Evolutionary conservation across 192 early-diverging fungal genomes (phyloP), one percentile per base, ranked within the genome.

Genomic region (Backusella morwellensis): DNA sequence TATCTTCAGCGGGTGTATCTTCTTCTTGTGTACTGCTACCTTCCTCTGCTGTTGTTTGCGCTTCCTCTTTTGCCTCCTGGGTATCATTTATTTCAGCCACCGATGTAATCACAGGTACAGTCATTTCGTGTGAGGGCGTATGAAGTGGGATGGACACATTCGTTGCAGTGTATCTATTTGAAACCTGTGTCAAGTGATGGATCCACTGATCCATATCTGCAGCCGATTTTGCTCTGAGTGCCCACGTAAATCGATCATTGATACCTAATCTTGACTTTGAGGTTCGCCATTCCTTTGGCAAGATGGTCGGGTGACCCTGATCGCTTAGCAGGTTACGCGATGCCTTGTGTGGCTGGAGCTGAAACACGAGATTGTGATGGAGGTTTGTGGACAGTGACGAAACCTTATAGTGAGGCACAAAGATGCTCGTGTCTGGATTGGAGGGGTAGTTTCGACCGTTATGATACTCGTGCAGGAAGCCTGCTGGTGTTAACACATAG

Each of bases 401-500:
- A 3, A 79, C 78, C 5, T 70, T 75, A 36, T 68, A 79, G 19
- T 79, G 68, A 4, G 78, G 78, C 14, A 79, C 54, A 71, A 75
- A 79, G 36, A 69, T 54, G 6, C 40, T 69, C 0, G 36, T 21
- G 6, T 47, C 50, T 35, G 78, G 78, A 6, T 69, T 44, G 12
- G 72, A 66, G 0, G 78, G 78, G 40, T 79, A 79, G 21, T 47
- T 41, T 35, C 70, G 75, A 15, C 35, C 36, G 23, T 74, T 74
- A 36, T 68, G 34, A 4, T 74, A 79, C 35, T 79, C 78, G 23
- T 79, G 78, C 12, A 79, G 66, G 42, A 79, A 79, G 0, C 78
- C 78, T n/a, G 78, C 73, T 7, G 73, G 72, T 38, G 78, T 79
- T 11, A 79, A 7, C 0, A 79, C 78, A 69, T 79, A 79, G 54